A percentile compares a stretch with the other conserved stretches of the same genome.
phyloP scores from a whole-genome alignment of 176 grass and related monocot species.

The Cenchrus purpureus region DNA sequence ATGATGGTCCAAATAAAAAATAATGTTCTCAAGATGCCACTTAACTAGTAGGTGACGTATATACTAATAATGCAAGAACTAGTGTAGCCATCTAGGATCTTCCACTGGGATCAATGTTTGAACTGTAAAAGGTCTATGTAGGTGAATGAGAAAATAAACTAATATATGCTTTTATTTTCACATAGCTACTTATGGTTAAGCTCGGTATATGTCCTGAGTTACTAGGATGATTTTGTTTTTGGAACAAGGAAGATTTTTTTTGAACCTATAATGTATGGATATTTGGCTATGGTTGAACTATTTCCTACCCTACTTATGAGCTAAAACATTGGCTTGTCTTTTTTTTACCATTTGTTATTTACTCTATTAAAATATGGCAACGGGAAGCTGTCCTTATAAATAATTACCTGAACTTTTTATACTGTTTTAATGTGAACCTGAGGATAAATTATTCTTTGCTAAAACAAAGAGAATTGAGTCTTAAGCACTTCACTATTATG shows the following conservation, averaged over 20 bases:
- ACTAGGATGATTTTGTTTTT: no score
- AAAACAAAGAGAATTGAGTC: not conserved
- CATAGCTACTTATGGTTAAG: not conserved
- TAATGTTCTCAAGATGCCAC: slow-evolving; percentile 3
- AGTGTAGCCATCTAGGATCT: not conserved
- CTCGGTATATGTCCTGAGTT: not conserved
- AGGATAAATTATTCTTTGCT: not conserved
- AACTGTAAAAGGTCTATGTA: not conserved
- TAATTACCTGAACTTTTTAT: not conserved
- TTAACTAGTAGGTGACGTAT: not conserved
- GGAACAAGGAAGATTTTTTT: not conserved
- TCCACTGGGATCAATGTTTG: not conserved
- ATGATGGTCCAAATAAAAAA: not conserved
- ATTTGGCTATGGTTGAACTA: not conserved
- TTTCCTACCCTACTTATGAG: not conserved
- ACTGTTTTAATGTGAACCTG: not conserved
- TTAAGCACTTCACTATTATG: not conserved
- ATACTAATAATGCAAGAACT: not conserved
- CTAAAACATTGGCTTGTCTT: not conserved
- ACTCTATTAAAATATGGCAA: not conserved
- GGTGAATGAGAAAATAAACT: not conserved
- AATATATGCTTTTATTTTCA: not conserved
- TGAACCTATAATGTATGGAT: not conserved
- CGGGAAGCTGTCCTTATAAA: not conserved
- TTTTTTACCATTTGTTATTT: not conserved